A percentile compares a stretch with the other conserved stretches of the same genome.
Evolutionary conservation across 495 filamentous ascomycete genomes (phyloP).

Genomic region (Daldinia childiae): DNA sequence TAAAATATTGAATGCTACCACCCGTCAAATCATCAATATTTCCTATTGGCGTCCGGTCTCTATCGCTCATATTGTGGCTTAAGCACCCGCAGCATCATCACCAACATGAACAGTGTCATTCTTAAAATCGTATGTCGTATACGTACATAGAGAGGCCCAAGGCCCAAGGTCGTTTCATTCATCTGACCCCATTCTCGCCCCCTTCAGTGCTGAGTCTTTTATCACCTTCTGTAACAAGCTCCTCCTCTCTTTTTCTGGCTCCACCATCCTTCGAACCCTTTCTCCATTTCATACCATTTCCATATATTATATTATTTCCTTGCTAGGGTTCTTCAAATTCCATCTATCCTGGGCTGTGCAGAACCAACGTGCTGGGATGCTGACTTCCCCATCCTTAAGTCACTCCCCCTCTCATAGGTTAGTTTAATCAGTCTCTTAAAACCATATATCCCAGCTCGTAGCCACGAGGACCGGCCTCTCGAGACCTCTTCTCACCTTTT

Average conservation of each 20-base stretch:
- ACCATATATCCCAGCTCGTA: conserved; percentile 42
- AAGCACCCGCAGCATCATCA: conserved; percentile 19
- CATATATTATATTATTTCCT: conserved; percentile 36
- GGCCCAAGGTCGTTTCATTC: conserved; percentile 30
- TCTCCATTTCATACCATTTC: conserved; percentile 32
- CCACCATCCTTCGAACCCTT: conserved; percentile 32
- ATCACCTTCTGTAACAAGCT: conserved; percentile 35
- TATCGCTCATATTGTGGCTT: conserved; percentile 19
- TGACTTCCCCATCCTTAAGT: conserved; percentile 50
- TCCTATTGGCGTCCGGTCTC: conserved; percentile 23
- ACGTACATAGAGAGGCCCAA: conserved; percentile 21
- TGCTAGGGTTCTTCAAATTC: conserved; percentile 31
- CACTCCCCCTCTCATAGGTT: conserved; percentile 49
- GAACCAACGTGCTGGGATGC: conserved; percentile 51
- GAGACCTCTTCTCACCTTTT: conserved; percentile 27
- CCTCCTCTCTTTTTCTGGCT: conserved; percentile 30
- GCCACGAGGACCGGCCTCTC: conserved; percentile 21
- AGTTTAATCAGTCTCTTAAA: conserved; percentile 30
- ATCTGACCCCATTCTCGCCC: conserved; percentile 25
- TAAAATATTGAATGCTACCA: no score
- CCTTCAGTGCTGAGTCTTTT: conserved; percentile 1
- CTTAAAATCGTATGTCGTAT: conserved; percentile 4
- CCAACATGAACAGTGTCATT: conserved; percentile 10
- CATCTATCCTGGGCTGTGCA: conserved; percentile 44
- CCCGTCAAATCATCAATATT: conserved; percentile 11